Base-by-base conservation (phyloP, 2,329 filamentous ascomycete genomes). In the Diaporthe citrichinensis region DNA sequence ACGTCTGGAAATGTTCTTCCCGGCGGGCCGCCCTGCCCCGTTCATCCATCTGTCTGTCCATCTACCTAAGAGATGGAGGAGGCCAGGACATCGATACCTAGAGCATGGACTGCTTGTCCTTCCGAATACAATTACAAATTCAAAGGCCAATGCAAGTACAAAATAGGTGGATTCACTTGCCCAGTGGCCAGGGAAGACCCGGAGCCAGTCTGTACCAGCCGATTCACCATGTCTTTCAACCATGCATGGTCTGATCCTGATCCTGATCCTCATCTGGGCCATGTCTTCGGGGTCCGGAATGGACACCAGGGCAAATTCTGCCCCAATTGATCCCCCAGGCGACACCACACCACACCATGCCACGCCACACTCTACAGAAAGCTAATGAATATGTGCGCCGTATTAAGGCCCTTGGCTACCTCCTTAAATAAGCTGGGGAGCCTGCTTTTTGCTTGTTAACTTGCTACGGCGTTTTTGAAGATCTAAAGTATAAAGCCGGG, bases 291-390 rank as follows among this genome's bases (percentile, higher is more conserved):
- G 20, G 6, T 9, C 28, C 28, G 25, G 17, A 34, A 49, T 34
- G 25, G 61, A 34, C 41, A 34, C 12, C 25, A 51, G 44, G 20
- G 5, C 44, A 49, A 67, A 67, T 34, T 36, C 12, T 34, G 28
- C 44, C 23, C 44, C 20, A 25, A 3, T 36, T 4, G 44, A 34
- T 17, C 31, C 23, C 2, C 23, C 25, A 12, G 20, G 8, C 10
- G n/a, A 65, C 25, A 28, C 44, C 62, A 67, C 62, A n/a, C 44
- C 62, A 65, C 25, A 28, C 44, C 62, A 67, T 44, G 17, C 44
- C 62, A 68, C 23, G 17, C 28, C 41, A 65, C 59, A 34, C 17
- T 20, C 59, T n/a, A 44, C 10, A 25, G 44, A 51, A 51, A n/a
- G n/a, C n/a, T n/a, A n/a, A n/a, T n/a, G n/a, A n/a, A n/a, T n/a